phyloP scores from a whole-genome alignment of 1,284 basidiomycete species.

The Gomphus bonarii region DNA sequence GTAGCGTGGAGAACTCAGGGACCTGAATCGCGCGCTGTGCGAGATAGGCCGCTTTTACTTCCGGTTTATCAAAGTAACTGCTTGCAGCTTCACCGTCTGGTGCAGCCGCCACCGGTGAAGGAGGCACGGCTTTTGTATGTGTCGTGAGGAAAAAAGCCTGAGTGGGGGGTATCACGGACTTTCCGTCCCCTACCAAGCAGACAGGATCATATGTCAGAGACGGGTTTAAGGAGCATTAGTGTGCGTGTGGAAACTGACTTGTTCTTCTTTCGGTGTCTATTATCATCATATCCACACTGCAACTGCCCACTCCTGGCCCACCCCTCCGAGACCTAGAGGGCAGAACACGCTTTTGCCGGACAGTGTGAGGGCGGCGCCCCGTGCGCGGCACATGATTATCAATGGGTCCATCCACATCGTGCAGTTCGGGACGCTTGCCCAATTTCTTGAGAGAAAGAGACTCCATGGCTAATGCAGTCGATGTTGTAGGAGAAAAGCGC shows the following conservation, averaged over 20 bases:
- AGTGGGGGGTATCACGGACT: constrained; percentile 54
- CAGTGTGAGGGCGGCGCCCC: not conserved
- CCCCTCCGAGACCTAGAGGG: constrained; percentile 72
- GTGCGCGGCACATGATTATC: not conserved
- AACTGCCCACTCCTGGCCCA: constrained; percentile 56
- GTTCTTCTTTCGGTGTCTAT: constrained; percentile 70
- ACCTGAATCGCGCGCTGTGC: constrained; percentile 63
- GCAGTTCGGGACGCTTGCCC: constrained; percentile 1
- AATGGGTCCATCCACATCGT: not conserved
- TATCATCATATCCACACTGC: constrained; percentile 76
- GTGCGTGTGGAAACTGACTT: constrained; percentile 42
- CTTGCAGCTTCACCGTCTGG: constrained; percentile 44
- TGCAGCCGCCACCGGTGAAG: constrained; percentile 24
- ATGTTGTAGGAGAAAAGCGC: not conserved
- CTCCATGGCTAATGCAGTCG: not conserved
- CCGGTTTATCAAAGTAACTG: constrained; percentile 68
- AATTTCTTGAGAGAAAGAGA: constrained; percentile 6
- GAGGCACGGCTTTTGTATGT: constrained; percentile 36
- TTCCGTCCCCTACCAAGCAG: constrained; percentile 47
- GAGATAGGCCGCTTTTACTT: constrained; percentile 59
- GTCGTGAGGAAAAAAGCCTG: constrained; percentile 65
- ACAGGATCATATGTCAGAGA: not conserved
- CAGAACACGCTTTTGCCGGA: constrained; percentile 59
- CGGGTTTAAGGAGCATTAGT: not conserved
- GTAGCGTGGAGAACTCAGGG: constrained; percentile 50